Evolutionary conservation across 495 filamentous ascomycete genomes (phyloP).

Genomic region (Penicillium herquei): DNA sequence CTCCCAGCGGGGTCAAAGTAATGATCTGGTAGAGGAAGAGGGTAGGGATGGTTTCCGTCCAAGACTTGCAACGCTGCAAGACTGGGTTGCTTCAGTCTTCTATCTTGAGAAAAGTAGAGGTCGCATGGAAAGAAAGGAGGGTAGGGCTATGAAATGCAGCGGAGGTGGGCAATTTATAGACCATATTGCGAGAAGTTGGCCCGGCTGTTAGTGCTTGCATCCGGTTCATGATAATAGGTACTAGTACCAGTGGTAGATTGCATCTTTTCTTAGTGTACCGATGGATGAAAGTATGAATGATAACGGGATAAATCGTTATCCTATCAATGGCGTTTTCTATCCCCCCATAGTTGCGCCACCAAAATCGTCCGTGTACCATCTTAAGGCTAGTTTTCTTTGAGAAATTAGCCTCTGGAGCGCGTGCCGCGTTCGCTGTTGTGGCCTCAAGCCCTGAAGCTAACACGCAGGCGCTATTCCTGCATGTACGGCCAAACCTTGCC

Average conservation of each 20-base stretch:
- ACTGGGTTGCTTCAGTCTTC: not conserved
- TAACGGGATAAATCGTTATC: not conserved
- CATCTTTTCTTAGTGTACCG: not conserved
- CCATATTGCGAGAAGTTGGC: not conserved
- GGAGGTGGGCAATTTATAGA: not conserved
- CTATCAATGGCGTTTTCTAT: not conserved
- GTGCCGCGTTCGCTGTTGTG: not conserved
- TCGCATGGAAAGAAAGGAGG: not conserved
- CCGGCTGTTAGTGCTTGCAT: not conserved
- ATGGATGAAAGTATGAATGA: not conserved
- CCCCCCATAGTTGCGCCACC: not conserved
- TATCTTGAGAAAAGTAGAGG: not conserved
- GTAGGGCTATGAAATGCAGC: not conserved
- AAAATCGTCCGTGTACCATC: not conserved
- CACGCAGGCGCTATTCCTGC: not conserved
- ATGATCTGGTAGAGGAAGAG: not conserved
- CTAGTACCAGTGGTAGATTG: not conserved
- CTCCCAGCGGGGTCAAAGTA: not conserved
- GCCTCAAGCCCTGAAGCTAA: not conserved
- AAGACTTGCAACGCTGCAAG: not conserved
- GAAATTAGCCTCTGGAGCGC: not conserved
- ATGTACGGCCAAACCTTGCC: too few relatives aligned
- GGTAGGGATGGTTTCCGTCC: not conserved
- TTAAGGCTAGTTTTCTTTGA: not conserved
- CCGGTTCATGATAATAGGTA: not conserved